A percentile compares a stretch with the other conserved stretches of the same genome.
phyloP scores from a whole-genome alignment of 495 filamentous ascomycete species.

The Trypethelium eluteriae region DNA sequence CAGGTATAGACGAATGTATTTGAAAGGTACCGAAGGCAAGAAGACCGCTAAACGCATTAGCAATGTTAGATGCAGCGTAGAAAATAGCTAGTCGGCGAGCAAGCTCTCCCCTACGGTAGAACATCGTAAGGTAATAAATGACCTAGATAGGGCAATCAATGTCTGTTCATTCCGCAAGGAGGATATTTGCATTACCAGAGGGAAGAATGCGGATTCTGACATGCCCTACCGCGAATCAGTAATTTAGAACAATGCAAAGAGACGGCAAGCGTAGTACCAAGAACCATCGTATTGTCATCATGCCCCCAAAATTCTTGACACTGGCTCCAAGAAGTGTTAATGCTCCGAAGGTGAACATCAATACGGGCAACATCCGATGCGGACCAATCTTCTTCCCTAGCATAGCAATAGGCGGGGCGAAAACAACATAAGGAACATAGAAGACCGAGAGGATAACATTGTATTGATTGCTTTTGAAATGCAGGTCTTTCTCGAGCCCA shows the following conservation, averaged over 20 bases:
- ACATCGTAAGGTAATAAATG: constrained; percentile 51
- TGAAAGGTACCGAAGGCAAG: constrained; percentile 72
- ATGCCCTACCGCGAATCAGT: constrained; percentile 42
- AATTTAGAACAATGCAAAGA: background rate
- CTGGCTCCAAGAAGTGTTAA: constrained; percentile 21
- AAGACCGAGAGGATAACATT: constrained; percentile 66
- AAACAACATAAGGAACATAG: constrained; percentile 70
- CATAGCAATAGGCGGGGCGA: constrained; percentile 58
- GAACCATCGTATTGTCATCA: constrained; percentile 50
- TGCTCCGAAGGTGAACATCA: constrained; percentile 25
- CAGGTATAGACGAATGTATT: constrained; percentile 40
- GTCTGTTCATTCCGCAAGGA: background rate
- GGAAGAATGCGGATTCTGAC: constrained; percentile 68
- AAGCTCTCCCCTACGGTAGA: constrained; percentile 70
- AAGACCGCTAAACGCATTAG: constrained; percentile 64
- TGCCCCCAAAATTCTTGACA: constrained; percentile 20
- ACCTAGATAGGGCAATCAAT: background rate
- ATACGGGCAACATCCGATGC: constrained; percentile 20
- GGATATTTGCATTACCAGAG: constrained; percentile 46
- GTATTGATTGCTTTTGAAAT: constrained; percentile 56
- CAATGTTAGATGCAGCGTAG: constrained; percentile 69
- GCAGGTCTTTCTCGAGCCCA: constrained; percentile 41
- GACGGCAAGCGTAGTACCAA: constrained; percentile 25
- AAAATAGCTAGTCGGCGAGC: constrained; percentile 69
- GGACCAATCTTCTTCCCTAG: constrained; percentile 34